Evolutionary conservation across 139 green algal genomes (phyloP).

Genomic region (Eudorina sp.): DNA sequence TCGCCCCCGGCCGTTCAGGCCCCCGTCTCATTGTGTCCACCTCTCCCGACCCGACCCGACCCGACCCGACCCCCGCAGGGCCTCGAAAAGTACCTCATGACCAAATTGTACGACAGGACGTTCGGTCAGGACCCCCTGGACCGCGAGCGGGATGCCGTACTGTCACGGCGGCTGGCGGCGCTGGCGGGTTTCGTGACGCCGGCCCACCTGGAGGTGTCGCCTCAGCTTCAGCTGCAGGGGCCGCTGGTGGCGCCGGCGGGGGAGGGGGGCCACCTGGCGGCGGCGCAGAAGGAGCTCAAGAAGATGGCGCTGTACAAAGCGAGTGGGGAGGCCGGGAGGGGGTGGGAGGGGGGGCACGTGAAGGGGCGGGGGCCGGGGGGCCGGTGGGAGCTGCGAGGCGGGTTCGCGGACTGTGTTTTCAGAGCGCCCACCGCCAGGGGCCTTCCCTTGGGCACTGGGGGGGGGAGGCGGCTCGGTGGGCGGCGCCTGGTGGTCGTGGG

Average conservation of each 20-base stretch:
- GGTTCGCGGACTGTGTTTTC: no score
- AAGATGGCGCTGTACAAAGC: constrained; percentile 92
- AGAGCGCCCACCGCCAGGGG: no score
- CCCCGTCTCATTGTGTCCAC: no score
- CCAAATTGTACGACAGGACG: constrained; percentile 89
- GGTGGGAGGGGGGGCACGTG: no score
- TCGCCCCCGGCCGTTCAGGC: no score
- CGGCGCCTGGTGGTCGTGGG: no score
- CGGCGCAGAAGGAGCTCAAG: constrained; percentile 89
- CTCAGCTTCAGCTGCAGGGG: constrained; percentile 61
- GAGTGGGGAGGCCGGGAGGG: no score
- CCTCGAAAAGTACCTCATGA: constrained; percentile 98
- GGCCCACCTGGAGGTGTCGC: constrained; percentile 89
- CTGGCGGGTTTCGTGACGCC: constrained; percentile 83
- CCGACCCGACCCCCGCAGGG: constrained; percentile 69
- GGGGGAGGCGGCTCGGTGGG: no score
- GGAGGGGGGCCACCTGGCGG: constrained; percentile 56
- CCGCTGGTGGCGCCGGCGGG: constrained; percentile 39
- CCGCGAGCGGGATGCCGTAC: constrained; percentile 80
- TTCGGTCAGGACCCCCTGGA: constrained; percentile 84
- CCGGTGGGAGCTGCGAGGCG: neutral
- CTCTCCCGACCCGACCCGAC: no score
- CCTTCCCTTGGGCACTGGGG: no score
- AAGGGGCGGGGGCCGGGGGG: neutral
- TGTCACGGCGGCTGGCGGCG: constrained; percentile 72